Evolutionary conservation across 2,329 filamentous ascomycete genomes (phyloP).

Genomic region (Thelonectria olida): DNA sequence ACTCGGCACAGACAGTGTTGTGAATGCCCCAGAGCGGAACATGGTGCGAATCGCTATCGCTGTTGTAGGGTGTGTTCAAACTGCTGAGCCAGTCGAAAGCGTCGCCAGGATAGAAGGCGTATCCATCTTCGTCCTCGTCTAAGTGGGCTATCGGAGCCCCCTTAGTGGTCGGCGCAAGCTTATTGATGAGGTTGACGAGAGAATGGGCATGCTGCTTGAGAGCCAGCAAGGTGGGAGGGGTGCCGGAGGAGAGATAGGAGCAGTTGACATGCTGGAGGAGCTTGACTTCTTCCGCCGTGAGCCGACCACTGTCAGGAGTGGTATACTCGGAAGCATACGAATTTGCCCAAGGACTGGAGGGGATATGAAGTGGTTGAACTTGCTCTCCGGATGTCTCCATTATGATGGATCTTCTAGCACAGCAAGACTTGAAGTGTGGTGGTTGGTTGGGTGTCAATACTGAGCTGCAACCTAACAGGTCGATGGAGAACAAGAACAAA

Average conservation of each 20-base stretch:
- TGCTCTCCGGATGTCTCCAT: slow-evolving; percentile 16
- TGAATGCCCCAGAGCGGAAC: slow-evolving; percentile 55
- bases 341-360: slow-evolving; percentile 39
- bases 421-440: background rate
- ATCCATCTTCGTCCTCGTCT: slow-evolving; percentile 38
- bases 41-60: slow-evolving; percentile 57
- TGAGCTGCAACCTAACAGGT: too few species aligned
- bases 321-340: slow-evolving; percentile 39
- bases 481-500: background rate
- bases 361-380: slow-evolving; percentile 26
- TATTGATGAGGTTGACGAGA: slow-evolving; percentile 61
- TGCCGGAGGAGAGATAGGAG: slow-evolving; percentile 64
- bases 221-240: slow-evolving; percentile 62
- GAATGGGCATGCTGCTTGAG: slow-evolving; percentile 70
- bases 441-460: background rate
- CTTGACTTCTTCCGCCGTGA: slow-evolving; percentile 30
- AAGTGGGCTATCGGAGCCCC: slow-evolving; percentile 28
- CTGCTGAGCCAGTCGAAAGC: slow-evolving; percentile 68
- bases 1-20: slow-evolving; percentile 56
- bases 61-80: slow-evolving; percentile 58
- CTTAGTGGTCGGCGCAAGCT: slow-evolving; percentile 52
- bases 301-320: slow-evolving; percentile 33
- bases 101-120: slow-evolving; percentile 52
- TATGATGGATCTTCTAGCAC: background rate
- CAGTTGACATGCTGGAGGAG: slow-evolving; percentile 61